Evolutionary conservation across 345 rosid genomes (phyloP).

Genomic region (Populus pruinosa): DNA sequence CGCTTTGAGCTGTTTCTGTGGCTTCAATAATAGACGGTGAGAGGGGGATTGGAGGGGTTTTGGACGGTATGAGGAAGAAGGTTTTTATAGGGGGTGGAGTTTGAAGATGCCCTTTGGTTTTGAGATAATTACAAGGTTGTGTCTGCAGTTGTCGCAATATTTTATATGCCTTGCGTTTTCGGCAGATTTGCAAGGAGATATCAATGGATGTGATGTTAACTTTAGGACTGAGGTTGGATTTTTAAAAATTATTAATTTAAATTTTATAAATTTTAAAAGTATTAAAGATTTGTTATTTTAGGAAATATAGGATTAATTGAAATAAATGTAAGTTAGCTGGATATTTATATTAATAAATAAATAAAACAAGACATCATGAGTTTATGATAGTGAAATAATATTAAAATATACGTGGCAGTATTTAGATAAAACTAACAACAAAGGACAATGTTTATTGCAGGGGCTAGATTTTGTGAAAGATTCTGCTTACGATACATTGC

Average conservation of each 20-base stretch:
- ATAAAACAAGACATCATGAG: too few species aligned
- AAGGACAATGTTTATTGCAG: background rate
- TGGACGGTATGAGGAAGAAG: constrained; percentile 9
- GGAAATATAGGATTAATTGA: too few species aligned
- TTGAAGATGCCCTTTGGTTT: constrained; percentile 32
- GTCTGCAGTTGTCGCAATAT: constrained; percentile 13
- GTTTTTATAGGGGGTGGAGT: constrained; percentile 33
- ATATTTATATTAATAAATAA: too few species aligned
- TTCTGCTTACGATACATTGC: constrained; percentile 16
- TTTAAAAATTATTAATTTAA: too few species aligned
- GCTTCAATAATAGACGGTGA: background rate
- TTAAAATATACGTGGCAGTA: background rate
- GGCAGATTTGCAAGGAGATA: constrained; percentile 5
- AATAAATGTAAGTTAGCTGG: too few species aligned
- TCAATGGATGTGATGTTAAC: background rate
- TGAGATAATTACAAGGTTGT: constrained; percentile 38
- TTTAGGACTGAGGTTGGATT: too few species aligned
- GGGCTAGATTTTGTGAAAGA: background rate
- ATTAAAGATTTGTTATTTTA: too few species aligned
- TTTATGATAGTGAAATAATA: background rate
- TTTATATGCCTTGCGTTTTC: background rate
- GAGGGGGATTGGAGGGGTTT: constrained; percentile 25
- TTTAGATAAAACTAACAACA: constrained; percentile 2
- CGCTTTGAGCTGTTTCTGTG: background rate
- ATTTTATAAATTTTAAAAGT: too few species aligned